A percentile compares a stretch with the other conserved stretches of the same genome.
Evolutionary conservation across 2,329 filamentous ascomycete genomes (phyloP).

Genomic region (Colletotrichum orbiculare): DNA sequence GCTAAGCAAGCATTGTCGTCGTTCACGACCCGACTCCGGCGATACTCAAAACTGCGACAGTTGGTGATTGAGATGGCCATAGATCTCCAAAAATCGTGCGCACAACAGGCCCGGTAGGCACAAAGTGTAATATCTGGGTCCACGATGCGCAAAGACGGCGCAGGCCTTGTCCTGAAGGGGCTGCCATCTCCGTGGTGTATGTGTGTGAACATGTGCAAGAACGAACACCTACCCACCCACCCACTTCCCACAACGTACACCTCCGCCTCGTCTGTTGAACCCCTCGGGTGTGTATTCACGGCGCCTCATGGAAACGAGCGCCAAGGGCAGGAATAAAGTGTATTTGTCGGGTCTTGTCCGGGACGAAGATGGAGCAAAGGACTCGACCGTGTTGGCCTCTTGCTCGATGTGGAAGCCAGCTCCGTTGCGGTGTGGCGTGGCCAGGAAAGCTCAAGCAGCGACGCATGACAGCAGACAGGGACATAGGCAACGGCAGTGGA

Average conservation of each 20-base stretch:
- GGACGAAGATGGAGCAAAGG: neutral
- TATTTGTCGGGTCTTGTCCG: constrained; percentile 2
- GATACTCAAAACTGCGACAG: constrained; percentile 8
- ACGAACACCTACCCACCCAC: too few species aligned
- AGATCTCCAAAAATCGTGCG: neutral
- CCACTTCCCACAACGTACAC: constrained; percentile 1
- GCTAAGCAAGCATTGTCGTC: constrained; percentile 20
- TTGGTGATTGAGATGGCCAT: constrained; percentile 15
- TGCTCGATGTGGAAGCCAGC: constrained; percentile 25
- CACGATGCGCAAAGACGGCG: constrained; percentile 23
- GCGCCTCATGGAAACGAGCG: constrained; percentile 30
- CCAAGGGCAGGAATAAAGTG: constrained; percentile 20
- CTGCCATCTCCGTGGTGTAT: constrained; percentile 32
- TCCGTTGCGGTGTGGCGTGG: constrained; percentile 5
- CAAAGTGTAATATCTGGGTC: constrained; percentile 10
- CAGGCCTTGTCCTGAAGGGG: constrained; percentile 19
- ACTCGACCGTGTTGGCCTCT: constrained; percentile 6
- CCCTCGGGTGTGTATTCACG: constrained; percentile 25
- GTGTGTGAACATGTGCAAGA: neutral
- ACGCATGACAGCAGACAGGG: constrained; percentile 18
- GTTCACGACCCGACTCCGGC: constrained; percentile 19
- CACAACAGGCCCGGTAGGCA: constrained; percentile 11
- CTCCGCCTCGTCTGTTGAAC: neutral
- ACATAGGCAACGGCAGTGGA: constrained; percentile 28
- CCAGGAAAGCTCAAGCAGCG: too few species aligned